Conservation (phyloP, 1,284 basidiomycete species). For the Bjerkandera adusta region DNA sequence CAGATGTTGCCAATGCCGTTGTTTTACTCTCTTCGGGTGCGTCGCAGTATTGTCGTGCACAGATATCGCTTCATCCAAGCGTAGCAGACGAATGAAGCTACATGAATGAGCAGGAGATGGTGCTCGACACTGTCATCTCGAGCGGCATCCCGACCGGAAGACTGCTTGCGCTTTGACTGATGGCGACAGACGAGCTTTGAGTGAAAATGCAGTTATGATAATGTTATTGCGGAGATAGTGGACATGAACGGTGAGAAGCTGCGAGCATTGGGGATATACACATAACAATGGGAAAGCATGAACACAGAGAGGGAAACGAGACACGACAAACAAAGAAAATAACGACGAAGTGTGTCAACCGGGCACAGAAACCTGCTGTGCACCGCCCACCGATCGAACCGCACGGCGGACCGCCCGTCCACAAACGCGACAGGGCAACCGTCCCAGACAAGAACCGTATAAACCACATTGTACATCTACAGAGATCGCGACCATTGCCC, state of each 20-base stretch:
- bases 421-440: not conserved
- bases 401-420: not conserved
- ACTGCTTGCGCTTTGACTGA: not conserved
- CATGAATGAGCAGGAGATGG: slow-evolving; percentile 86
- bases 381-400: not conserved
- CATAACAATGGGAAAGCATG: slow-evolving; percentile 4
- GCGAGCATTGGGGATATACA: not conserved
- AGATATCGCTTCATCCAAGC: slow-evolving; percentile 8
- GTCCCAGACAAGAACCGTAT: not conserved
- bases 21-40: slow-evolving; percentile 88
- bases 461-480: not conserved
- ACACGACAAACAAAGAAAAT: not conserved
- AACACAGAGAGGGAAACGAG: not conserved
- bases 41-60: slow-evolving; percentile 40
- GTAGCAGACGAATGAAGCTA: slow-evolving; percentile 82
- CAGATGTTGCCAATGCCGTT: slow-evolving; percentile 82
- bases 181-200: not conserved
- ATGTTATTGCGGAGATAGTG: slow-evolving; percentile 1
- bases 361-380: not conserved
- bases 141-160: slow-evolving; percentile 24
- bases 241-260: not conserved
- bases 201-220: not conserved
- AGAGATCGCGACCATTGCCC: no score
- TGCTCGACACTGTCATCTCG: slow-evolving; percentile 83
- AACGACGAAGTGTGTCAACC: not conserved